Evolutionary conservation across 176 grass and related monocot genomes (phyloP), one percentile per base, ranked within the genome.

Genomic region (Paspalum vaginatum): DNA sequence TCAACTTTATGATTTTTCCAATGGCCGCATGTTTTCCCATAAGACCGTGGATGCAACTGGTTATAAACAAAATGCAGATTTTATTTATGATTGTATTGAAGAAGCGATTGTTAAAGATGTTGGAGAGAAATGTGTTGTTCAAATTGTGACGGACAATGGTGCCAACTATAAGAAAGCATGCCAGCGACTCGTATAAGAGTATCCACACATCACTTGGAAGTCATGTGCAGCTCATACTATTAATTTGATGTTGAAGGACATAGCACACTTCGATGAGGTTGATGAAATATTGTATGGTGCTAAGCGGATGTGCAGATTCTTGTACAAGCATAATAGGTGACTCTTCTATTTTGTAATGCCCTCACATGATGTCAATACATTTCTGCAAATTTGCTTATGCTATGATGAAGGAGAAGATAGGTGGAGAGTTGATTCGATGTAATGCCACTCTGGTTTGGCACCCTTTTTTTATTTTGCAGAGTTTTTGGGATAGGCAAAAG

Each of bases 401-500:
- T 66, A 41, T 20, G 17, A 66, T 66, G 63, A 66, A 13, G 7
- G 7, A n/a, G n/a, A n/a, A n/a, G n/a, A n/a, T n/a, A n/a, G n/a
- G n/a, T n/a, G n/a, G n/a, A n/a, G n/a, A n/a, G 37, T 9, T 66
- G 7, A 42, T 20, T 42, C 37, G 39, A 2, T 66, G 63, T 37
- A 66, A 66, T 38, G 75, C 64, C n/a, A 25, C 64, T 16, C 68
- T n/a, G 50, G 27, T 79, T 79, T 8, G 77, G 77, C 41, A 80
- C 50, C 18, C 18, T 56, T 53, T 79, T 79, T 53, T 25, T 80
- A 8, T 80, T 54, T 53, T 80, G 2, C 64, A 80, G 66, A 80
- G 77, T 44, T 80, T 56, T 10, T 13, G 21, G 77, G 42, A 68
- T 24, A 80, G 0, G 2, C 16, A 45, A 43, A 50, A 57, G 10